Evolutionary conservation across 257 asterid species (phyloP), one percentile per base, ranked within the genome.

Genomic region (Ballota nigra): DNA sequence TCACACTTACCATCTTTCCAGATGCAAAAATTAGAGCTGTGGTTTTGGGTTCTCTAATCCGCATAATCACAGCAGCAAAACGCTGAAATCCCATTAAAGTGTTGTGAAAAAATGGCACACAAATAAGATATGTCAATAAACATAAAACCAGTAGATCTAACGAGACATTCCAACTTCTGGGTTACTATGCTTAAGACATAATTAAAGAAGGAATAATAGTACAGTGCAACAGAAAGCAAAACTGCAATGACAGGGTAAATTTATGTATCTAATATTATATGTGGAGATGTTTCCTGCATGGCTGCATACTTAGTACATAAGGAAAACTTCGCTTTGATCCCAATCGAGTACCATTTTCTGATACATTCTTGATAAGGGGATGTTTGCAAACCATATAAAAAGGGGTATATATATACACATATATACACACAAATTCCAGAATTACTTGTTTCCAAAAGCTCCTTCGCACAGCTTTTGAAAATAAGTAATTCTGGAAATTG

Each of bases 51-150:
- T 88, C 96, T 62, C 96, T 82, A 43, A 88, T 88, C 81, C 96
- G 82, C 96, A 88, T 86, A 79, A 88, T 88, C 80, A 88, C 96
- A 1, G 96, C 92, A 80, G 96, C 90, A 73, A 88, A 88, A 86
- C 96, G 92, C 96, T 88, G 85, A 26, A 84, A 79, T 33, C 45
- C 72, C 72, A 77, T 47, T 4, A 64, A 16, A 62, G 19, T 40
- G 47, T 52, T 58, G 71, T 73, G 51, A 57, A 43, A n/a, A 58
- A 31, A 28, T 72, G 66, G 57, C 40, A 23, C 19, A 55, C 45
- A 65, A 63, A 40, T 70, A 23, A 23, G 13, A 41, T 47, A 2
- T 33, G 68, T 6, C 15, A 64, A 51, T 19, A 53, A 45, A 38
- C 9, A 22, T 3, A 43, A 52, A 70, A 70, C 56, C 41, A 60